Base-by-base conservation (phyloP, 371 early-diverging fungal species). In the Rhizopus arrhizus region DNA sequence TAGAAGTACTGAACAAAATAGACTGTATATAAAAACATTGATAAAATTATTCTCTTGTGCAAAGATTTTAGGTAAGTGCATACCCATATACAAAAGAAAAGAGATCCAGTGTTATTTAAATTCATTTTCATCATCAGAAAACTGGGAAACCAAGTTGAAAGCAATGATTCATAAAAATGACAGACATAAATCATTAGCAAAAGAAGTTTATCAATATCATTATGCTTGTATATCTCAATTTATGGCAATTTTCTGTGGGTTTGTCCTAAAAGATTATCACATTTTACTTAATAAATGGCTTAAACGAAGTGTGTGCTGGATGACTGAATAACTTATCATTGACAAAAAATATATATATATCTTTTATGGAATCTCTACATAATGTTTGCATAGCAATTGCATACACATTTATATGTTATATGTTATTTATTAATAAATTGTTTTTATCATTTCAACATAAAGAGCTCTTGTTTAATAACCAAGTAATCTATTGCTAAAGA, bases 241-340 rank as follows among this genome's bases (percentile, higher is more conserved):
- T 43, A 49, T 61, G 22, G 50, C 42, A 6, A 53, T 71, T 33
- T 55, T 78, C 7, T 70, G 73, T 61, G 66, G 68, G 9, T 70
- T 78, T 64, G 72, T 73, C 36, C 43, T 78, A 38, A 71, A 71
- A 42, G 78, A 78, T 41, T 66, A 73, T 48, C 56, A 65, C n/a
- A 56, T 65, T 29, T 56, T 78, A 11, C 56, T 78, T 3, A 61
- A 66, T 51, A 75, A 75, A 54, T 78, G 78, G 78, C 45, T 73
- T 31, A 75, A 75, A 54, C 63, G 69, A 15, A 56, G 66, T 29
- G 59, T 63, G 4, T 64, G 62, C 42, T 75, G 75, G 71, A 51
- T 68, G 9, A 53, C 47, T 29, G 66, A 68, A 41, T 69, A 58
- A 65, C 51, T 40, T 22, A 22, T 22, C 22, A 22, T 22, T 22